Base-by-base conservation (phyloP, 805 yeast species). In the Candida methanosorbosa region DNA sequence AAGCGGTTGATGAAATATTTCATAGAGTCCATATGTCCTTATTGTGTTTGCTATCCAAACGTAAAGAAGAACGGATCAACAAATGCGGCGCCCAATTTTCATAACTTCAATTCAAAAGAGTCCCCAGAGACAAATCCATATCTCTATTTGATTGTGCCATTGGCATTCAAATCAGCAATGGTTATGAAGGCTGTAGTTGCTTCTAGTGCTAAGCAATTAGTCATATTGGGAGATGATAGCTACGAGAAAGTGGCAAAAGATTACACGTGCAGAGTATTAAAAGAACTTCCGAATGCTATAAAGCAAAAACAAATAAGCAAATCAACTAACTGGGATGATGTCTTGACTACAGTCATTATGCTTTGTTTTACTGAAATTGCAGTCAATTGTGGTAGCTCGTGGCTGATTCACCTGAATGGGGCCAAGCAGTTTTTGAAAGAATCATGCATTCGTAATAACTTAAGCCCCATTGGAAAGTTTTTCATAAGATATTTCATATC, bases 351-450 rank as follows among this genome's bases (percentile, higher is more conserved):
- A 9, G 49, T 63, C 18, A 36, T 64, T 11, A 54, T 63, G 60
- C 45, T 65, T 3, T 64, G 68, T 34, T 61, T 62, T 27, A 53
- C 57, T 8, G 68, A 65, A 34, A 65, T 65, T n/a, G 54, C 66
- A 1, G 58, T 59, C 3, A 54, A 57, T 40, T 63, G 70, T 42
- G 63, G 55, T 25, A 44, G 46, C 34, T 52, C 59, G 4, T 65
- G 70, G 70, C 37, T 63, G 8, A 35, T 53, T 7, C 58, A 63
- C 37, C 40, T 61, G 21, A 55, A 57, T 38, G 59, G 63, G 16
- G 67, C 65, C 0, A 63, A 62, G 37, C 49, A 47, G n/a, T 54
- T 61, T 19, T 37, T 63, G 25, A 52, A 46, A 30, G 52, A 54
- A 7, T 43, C 53, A 7, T 40, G 46, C 21, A 44, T 45, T 11